Percentiles rank a stretch among this genome's conserved stretches.
Evolutionary conservation across 2,329 filamentous ascomycete genomes (phyloP).

Genomic region (Coniochaeta sp.): DNA sequence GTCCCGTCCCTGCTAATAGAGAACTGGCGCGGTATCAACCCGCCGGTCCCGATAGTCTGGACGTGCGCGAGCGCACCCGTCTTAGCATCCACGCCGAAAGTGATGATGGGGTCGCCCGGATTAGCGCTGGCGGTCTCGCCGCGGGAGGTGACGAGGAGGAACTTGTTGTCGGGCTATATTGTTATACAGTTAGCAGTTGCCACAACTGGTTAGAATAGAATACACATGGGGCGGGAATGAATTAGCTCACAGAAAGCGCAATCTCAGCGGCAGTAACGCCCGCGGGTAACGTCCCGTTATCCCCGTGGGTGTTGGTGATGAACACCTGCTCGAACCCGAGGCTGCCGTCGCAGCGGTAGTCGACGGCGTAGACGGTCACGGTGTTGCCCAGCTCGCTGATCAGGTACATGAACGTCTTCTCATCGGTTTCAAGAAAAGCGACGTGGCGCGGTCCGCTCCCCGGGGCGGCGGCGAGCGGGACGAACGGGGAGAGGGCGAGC

Average conservation of each 20-base stretch:
- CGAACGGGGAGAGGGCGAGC: constrained; percentile 30
- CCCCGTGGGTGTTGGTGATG: constrained; percentile 39
- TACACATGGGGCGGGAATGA: neutral
- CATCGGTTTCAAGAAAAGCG: constrained; percentile 41
- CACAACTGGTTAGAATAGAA: too few species aligned
- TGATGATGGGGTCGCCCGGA: constrained; percentile 57
- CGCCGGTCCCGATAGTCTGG: constrained; percentile 57
- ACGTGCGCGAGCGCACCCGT: constrained; percentile 50
- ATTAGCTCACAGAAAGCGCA: constrained; percentile 43
- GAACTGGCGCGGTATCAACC: constrained; percentile 60
- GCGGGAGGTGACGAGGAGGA: constrained; percentile 62
- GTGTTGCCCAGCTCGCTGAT: constrained; percentile 54
- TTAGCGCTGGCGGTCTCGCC: constrained; percentile 37
- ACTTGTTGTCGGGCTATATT: constrained; percentile 46
- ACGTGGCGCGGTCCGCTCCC: constrained; percentile 61
- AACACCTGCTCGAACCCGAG: constrained; percentile 41
- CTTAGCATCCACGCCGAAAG: constrained; percentile 45
- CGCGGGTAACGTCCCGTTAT: constrained; percentile 29
- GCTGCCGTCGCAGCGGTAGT: constrained; percentile 35
- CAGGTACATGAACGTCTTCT: constrained; percentile 50
- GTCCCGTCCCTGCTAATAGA: constrained; percentile 57
- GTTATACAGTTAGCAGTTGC: constrained; percentile 3
- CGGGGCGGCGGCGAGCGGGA: constrained; percentile 32
- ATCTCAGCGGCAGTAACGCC: constrained; percentile 49
- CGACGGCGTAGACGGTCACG: constrained; percentile 49